Percentiles rank a stretch among this genome's conserved stretches.
Evolutionary conservation across 176 grass and related monocot genomes (phyloP).

Genomic region (Oryza meyeriana): DNA sequence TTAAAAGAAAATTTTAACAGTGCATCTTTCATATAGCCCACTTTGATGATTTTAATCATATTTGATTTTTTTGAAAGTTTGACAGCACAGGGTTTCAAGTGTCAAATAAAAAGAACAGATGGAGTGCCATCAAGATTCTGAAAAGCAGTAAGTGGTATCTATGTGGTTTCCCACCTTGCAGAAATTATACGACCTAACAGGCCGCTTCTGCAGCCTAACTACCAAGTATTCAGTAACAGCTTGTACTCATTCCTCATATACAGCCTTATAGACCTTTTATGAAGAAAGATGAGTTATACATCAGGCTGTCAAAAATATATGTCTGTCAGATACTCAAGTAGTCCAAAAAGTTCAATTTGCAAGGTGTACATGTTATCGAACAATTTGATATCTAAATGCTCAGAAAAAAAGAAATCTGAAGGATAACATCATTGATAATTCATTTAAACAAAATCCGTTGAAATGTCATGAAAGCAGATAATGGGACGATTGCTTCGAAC

Average conservation of each 20-base stretch:
- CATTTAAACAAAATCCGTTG: slow-evolving; percentile 13
- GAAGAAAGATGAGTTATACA: background rate
- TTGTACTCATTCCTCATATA: background rate
- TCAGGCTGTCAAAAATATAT: background rate
- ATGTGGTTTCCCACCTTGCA: too few relatives aligned
- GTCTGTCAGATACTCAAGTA: slow-evolving; percentile 12
- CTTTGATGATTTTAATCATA: too few relatives aligned
- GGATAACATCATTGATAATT: background rate
- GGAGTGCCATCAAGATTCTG: too few relatives aligned
- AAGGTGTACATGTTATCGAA: background rate
- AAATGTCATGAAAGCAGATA: background rate
- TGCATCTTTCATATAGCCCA: too few relatives aligned
- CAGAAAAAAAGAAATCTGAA: background rate
- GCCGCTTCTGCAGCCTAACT: too few relatives aligned
- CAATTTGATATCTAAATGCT: background rate
- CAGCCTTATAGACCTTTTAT: background rate
- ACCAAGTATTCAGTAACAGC: background rate
- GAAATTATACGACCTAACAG: too few relatives aligned
- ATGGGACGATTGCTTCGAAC: background rate
- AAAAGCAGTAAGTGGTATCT: too few relatives aligned
- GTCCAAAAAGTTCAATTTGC: slow-evolving; percentile 1
- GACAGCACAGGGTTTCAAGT: too few relatives aligned
- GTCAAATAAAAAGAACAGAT: too few relatives aligned
- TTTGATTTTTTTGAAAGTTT: too few relatives aligned
- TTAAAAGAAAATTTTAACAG: too few relatives aligned